Evolutionary conservation across 2,329 filamentous ascomycete species (phyloP), one percentile per base, ranked within the genome.

Genomic region (Fusarium sp.): DNA sequence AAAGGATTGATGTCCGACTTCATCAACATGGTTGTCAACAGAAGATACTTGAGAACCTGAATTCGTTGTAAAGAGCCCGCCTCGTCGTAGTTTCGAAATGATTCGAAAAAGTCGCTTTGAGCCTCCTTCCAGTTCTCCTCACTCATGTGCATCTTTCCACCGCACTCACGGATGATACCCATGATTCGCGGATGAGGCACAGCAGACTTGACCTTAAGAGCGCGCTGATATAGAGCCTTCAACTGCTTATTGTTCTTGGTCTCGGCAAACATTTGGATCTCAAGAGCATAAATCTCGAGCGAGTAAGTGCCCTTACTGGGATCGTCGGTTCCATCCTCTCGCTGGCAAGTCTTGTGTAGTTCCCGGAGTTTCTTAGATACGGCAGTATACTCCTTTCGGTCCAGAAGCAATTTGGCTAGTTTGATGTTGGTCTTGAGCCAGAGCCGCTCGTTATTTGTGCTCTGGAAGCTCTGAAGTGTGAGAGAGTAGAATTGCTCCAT

Each of bases 111-210:
- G 82, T 98, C 96, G 73, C 90, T 95, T 80, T 98, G 94, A 1
- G 96, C 96, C 75, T 94, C 93, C 78, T 96, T 93, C 96, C 96
- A 99, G 78, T 98, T 98, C 82, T 98, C 96, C 84, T 99, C 96
- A 79, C 92, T 96, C 96, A 99, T 98, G 83, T 98, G 94, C 96
- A 99, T 99, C 84, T 99, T 99, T 73, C 96, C 96, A 75, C 96
- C 96, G 78, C 96, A 99, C 82, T 99, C 96, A 55, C 95, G 91
- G 76, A 99, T 99, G 78, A 99, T 95, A 51, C 96, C 96, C 93
- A 98, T 97, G 78, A 99, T 97, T 82, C 97, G 97, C 61, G 96
- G 96, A 81, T 99, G 96, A 39, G 96, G 95, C 14, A 99, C 96
- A 0, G 96, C 96, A n/a, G 96, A 98, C 65, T 93, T 91, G 55